Percentiles rank a stretch among this genome's conserved stretches.
Evolutionary conservation across 1,284 basidiomycete species (phyloP).

Genomic region (Boletus albobrunnescens): DNA sequence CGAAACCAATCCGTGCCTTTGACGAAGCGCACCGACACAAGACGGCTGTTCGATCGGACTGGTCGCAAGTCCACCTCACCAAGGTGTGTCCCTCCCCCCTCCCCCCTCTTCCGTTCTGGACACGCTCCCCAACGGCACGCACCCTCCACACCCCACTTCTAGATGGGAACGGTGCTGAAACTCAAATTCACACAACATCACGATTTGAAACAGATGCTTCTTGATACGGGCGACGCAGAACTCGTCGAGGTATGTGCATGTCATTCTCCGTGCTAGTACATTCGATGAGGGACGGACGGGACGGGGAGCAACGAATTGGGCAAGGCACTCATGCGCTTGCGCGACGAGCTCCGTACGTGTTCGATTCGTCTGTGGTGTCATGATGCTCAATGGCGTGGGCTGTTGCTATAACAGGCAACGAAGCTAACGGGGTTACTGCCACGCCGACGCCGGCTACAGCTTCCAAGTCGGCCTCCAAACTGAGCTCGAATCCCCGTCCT

Average conservation of each 20-base stretch:
- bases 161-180: conserved; percentile 41
- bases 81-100: conserved; percentile 18
- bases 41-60: conserved; percentile 31
- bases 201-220: conserved; percentile 35
- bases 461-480: conserved; percentile 1
- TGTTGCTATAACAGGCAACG: conserved; percentile 8
- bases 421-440: background rate
- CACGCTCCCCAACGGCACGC: background rate
- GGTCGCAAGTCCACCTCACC: conserved; percentile 31
- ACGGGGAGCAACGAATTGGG: conserved; percentile 44
- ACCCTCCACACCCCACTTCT: no score
- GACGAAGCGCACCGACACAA: conserved; percentile 35
- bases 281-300: conserved; percentile 36
- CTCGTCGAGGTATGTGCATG: conserved; percentile 34
- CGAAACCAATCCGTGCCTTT: conserved; percentile 31
- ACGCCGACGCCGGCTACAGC: background rate
- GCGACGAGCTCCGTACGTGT: conserved; percentile 28
- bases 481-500: conserved; percentile 4
- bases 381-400: background rate
- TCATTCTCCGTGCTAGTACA: no score
- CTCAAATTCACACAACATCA: conserved; percentile 43
- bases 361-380: background rate
- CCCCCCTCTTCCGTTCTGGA: no score
- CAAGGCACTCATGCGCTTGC: conserved; percentile 38
- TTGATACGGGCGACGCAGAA: conserved; percentile 36